phyloP scores from a whole-genome alignment of 441 rosid species.

The Kokia cookei region DNA sequence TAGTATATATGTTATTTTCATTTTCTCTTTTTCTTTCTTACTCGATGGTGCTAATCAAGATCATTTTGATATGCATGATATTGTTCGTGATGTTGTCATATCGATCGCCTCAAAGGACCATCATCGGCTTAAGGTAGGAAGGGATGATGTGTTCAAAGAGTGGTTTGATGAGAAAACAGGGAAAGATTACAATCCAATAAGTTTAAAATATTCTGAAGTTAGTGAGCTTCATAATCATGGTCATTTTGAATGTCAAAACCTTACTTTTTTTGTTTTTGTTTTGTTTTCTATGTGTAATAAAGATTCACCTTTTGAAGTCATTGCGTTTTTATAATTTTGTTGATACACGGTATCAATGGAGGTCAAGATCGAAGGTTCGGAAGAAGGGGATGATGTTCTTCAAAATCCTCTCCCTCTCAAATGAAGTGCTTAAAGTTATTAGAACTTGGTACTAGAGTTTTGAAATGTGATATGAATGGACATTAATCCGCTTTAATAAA shows the following conservation, averaged over 20 bases:
- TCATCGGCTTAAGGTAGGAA: background rate
- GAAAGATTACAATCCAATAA: background rate
- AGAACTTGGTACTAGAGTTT: too few species aligned
- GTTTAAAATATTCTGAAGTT: background rate
- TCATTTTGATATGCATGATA: background rate
- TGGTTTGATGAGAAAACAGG: background rate
- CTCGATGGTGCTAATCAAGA: background rate
- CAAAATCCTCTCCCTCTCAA: too few species aligned
- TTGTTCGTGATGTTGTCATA: background rate
- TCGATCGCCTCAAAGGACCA: background rate
- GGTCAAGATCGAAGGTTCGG: too few species aligned
- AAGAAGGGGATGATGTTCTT: too few species aligned
- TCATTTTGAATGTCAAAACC: background rate
- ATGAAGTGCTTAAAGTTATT: too few species aligned
- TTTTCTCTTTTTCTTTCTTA: background rate
- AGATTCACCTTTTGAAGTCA: background rate
- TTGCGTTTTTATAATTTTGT: too few species aligned
- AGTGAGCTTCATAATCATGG: background rate
- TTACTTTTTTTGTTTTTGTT: slow-evolving; percentile 6
- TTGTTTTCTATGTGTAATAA: background rate
- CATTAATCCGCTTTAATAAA: too few species aligned
- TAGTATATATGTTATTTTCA: too few species aligned
- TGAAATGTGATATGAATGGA: too few species aligned
- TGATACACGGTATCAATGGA: too few species aligned
- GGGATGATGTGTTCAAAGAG: background rate